Conservation (phyloP, 495 filamentous ascomycete species). For the Jackrogersella minutella region DNA sequence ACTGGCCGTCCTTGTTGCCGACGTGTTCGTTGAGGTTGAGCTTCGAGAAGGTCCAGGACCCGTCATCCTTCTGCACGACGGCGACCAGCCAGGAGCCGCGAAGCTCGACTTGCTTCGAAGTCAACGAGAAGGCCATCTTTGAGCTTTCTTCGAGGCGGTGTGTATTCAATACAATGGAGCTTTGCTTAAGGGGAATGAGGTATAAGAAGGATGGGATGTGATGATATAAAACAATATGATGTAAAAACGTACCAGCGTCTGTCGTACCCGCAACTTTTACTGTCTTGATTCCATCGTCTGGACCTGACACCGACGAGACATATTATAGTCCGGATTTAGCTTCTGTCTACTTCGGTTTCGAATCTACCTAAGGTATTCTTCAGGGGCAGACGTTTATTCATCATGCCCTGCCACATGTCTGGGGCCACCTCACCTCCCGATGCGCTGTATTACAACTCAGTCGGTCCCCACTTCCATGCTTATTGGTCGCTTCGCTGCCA, state of each 20-base stretch:
- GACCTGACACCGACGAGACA: conserved; percentile 5
- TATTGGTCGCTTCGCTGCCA: conserved; percentile 16
- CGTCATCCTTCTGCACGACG: conserved; percentile 22
- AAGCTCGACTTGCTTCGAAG: conserved; percentile 32
- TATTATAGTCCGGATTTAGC: conserved; percentile 8
- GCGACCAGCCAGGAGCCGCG: conserved; percentile 30
- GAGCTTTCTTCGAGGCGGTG: conserved; percentile 7
- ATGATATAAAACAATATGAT: not conserved
- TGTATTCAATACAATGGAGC: not conserved
- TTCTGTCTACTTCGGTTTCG: not conserved
- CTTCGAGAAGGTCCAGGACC: conserved; percentile 21
- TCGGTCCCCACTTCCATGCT: not conserved
- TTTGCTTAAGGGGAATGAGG: too few relatives aligned
- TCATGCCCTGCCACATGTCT: conserved; percentile 9
- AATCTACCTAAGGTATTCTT: not conserved
- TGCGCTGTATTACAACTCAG: conserved; percentile 12
- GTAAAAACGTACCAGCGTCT: not conserved
- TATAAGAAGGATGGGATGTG: conserved; percentile 2
- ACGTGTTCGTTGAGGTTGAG: conserved; percentile 36
- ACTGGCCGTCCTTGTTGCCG: conserved; percentile 29
- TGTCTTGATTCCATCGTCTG: not conserved
- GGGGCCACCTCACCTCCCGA: conserved; percentile 7
- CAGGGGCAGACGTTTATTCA: conserved; percentile 1
- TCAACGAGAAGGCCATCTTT: conserved; percentile 34
- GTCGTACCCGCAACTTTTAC: conserved; percentile 1